Evolutionary conservation across 495 filamentous ascomycete genomes (phyloP).

Genomic region (Aspergillus hancockii): DNA sequence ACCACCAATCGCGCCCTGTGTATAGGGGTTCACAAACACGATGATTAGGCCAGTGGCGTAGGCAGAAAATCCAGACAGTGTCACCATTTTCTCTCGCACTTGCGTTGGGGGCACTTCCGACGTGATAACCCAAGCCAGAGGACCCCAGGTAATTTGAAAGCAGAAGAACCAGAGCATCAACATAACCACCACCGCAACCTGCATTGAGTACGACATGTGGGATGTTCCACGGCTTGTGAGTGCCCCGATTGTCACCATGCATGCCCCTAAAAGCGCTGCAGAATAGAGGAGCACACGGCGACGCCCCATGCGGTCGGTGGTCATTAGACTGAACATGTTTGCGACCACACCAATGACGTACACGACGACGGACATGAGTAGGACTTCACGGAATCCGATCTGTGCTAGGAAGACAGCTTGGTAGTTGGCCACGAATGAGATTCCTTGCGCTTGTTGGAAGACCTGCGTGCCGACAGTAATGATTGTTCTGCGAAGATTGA

Average conservation of each 20-base stretch:
- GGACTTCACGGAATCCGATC: neutral
- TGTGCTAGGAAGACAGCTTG: neutral
- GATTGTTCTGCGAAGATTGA: constrained; percentile 51
- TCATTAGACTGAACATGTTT: neutral
- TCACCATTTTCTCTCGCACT: neutral
- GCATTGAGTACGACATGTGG: neutral
- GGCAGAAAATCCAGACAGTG: neutral
- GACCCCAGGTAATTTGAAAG: neutral
- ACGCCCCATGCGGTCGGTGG: neutral
- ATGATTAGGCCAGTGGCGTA: neutral
- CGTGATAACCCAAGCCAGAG: neutral
- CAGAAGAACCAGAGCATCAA: neutral
- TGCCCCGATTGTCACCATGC: neutral
- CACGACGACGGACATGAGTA: neutral
- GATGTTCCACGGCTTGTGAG: neutral
- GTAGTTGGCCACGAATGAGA: constrained; percentile 51
- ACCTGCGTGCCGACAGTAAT: constrained; percentile 52
- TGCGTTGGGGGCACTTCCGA: neutral
- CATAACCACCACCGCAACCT: neutral
- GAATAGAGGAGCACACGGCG: neutral
- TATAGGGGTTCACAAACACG: constrained; percentile 23
- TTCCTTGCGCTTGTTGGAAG: constrained; percentile 59
- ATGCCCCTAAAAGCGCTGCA: neutral
- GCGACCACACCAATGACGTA: neutral
- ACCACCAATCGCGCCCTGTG: constrained; percentile 18